Base-by-base conservation (phyloP, 164 flowering plant genomes). In the Berberis vulgaris region DNA sequence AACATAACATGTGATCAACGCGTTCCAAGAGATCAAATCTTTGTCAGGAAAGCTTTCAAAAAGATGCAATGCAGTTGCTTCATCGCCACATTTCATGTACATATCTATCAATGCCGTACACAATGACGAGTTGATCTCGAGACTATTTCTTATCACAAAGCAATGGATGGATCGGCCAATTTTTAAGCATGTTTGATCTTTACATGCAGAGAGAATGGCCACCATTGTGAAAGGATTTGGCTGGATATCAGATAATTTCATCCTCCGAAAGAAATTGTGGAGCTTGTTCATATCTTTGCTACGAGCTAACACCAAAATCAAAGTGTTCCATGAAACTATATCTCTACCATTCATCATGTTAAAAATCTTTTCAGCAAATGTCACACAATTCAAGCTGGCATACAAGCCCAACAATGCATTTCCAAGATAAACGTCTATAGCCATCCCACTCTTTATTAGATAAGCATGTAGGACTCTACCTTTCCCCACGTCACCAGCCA, bases 21-120 rank as follows among this genome's bases (percentile, higher is more conserved):
- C 69, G 76, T 84, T 86, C 91, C 91, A 86, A 53, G 87, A 80
- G 45, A 86, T 66, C 64, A 80, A 39, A 74, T 86, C 91, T 64
- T 71, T 77, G 5, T 63, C 41, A 4, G 72, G 61, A 46, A 54
- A 75, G 42, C 62, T 67, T 70, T 83, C 82, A 67, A 86, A 86
- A 39, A 84, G 59, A 50, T 60, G 44, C 49, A 52, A 63, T 45
- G 82, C 84, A 8, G 69, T 59, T 64, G 58, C 62, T 57, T 79
- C 81, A 66, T 74, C 74, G 49, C 78, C 73, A 54, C 88, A 82
- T 53, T 64, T 72, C 72, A 79, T 73, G 63, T 86, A 84, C 91
- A 86, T 84, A 52, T 76, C 82, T 45, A 75, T 63, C 26, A 86
- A 75, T 64, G 88, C 76, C 64, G 86, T 81, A 63, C 72, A 70